These are phyloP conservation scores for Macrocybe gigantea DNA, from an alignment of 768 basidiomycete genomes.

Conservation along the genomic window DNA sequence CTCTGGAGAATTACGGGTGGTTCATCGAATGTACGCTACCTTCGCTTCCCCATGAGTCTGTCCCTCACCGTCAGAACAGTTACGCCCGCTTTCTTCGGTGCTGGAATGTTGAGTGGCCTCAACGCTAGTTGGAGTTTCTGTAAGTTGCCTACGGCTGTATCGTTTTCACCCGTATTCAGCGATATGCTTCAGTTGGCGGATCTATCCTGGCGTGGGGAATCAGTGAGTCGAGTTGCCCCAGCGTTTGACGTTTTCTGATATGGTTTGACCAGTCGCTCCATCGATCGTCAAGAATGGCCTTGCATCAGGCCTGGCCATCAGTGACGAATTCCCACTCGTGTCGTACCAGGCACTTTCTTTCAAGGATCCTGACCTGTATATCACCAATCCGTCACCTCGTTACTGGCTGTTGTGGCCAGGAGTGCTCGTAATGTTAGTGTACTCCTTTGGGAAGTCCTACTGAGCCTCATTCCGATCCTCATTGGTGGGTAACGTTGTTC, in stretches of 20 bases:
- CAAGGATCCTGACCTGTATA: slow-evolving; percentile 32
- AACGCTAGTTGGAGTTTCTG: slow-evolving; percentile 56
- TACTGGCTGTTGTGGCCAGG: slow-evolving; percentile 65
- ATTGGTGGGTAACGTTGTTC: slow-evolving; percentile 11
- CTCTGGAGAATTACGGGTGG: slow-evolving; percentile 56
- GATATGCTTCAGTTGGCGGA: slow-evolving; percentile 35
- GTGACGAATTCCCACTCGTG: slow-evolving; percentile 35
- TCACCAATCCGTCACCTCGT: slow-evolving; percentile 42
- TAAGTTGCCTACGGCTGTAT: slow-evolving; percentile 19
- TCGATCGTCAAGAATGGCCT: slow-evolving; percentile 45
- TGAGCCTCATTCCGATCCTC: slow-evolving; percentile 32
- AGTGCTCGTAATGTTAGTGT: slow-evolving; percentile 55
- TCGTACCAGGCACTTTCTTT: slow-evolving; percentile 43
- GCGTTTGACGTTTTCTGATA: background rate
- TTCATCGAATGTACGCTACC: slow-evolving; percentile 39
- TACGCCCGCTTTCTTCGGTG: slow-evolving; percentile 55
- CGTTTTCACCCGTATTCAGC: background rate
- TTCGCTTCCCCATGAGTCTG: background rate
- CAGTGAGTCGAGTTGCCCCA: slow-evolving; percentile 23
- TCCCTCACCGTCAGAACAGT: slow-evolving; percentile 16
- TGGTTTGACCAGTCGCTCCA: slow-evolving; percentile 36
- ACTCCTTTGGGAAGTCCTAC: slow-evolving; percentile 49
- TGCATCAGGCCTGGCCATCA: slow-evolving; percentile 34
- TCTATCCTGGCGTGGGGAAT: slow-evolving; percentile 57
- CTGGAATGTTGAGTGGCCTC: slow-evolving; percentile 51